Conservation (phyloP, 2,329 filamentous ascomycete genomes). For the Fusarium decemcellulare region DNA sequence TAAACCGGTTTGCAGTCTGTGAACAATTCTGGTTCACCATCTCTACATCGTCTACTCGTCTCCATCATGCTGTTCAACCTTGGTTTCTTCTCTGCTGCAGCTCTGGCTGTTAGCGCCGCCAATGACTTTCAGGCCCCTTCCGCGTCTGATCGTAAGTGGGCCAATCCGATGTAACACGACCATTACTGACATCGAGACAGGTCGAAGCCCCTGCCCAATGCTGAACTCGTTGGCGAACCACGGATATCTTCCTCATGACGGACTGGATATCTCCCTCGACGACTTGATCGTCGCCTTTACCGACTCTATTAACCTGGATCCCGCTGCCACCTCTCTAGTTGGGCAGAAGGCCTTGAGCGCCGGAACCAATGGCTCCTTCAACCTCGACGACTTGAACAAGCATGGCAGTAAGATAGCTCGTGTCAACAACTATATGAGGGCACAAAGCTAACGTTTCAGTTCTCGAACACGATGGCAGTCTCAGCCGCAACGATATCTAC, state of each 20-base stretch:
- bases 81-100: too few relatives aligned
- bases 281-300: conserved; percentile 41
- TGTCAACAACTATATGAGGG: rapidly evolving
- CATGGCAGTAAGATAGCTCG: conserved; percentile 26
- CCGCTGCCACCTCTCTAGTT: conserved; percentile 41
- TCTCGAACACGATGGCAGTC: conserved; percentile 41
- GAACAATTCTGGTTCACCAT: too few relatives aligned
- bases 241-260: conserved; percentile 40
- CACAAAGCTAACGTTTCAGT: conserved; percentile 10
- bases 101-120: too few relatives aligned
- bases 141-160: too few relatives aligned
- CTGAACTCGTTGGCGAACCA: conserved; percentile 43
- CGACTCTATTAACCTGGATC: conserved; percentile 42
- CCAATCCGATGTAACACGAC: too few relatives aligned
- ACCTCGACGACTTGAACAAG: conserved; percentile 38
- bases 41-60: too few relatives aligned
- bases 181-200: conserved; percentile 19
- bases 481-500: conserved; percentile 40
- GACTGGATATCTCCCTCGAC: conserved; percentile 29
- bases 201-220: conserved; percentile 41
- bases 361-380: conserved; percentile 38
- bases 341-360: conserved; percentile 36
- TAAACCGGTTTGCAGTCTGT: too few relatives aligned
- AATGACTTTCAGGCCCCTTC: too few relatives aligned
- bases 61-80: too few relatives aligned